These are phyloP conservation scores for Zelopaecilomyces penicillatus DNA, from an alignment of 2,329 filamentous ascomycete species.

Conservation along the genomic window DNA sequence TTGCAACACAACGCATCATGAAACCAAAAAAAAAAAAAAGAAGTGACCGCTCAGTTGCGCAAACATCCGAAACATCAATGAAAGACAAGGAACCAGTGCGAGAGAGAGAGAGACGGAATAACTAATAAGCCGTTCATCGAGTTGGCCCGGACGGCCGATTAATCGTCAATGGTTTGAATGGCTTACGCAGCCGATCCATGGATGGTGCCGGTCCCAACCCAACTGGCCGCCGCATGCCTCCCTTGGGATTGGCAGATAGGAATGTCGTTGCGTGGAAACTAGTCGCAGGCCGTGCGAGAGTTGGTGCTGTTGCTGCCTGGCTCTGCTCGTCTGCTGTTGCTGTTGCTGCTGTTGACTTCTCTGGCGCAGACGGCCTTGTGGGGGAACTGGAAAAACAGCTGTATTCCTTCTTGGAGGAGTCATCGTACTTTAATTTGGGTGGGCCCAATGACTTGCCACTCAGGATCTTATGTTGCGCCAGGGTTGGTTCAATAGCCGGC, in stretches of 20 bases:
- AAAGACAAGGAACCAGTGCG: no score
- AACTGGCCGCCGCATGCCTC: slow-evolving; percentile 35
- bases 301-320: slow-evolving; percentile 17
- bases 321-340: slow-evolving; percentile 10
- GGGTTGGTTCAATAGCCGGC: slow-evolving; percentile 20
- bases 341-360: slow-evolving; percentile 14
- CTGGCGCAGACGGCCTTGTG: slow-evolving; percentile 19
- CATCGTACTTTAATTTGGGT: slow-evolving; percentile 21
- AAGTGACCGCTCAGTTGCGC: no score
- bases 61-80: no score
- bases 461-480: slow-evolving; percentile 35
- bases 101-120: not conserved
- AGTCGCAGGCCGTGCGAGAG: slow-evolving; percentile 26
- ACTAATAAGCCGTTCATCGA: not conserved
- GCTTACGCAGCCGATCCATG: slow-evolving; percentile 43
- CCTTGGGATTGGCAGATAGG: slow-evolving; percentile 24
- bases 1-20: no score
- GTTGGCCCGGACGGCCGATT: slow-evolving; percentile 28
- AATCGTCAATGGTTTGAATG: slow-evolving; percentile 50
- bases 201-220: slow-evolving; percentile 38
- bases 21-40: no score
- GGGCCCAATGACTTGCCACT: slow-evolving; percentile 25
- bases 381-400: slow-evolving; percentile 52
- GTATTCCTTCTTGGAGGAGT: slow-evolving; percentile 38
- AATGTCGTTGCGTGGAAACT: slow-evolving; percentile 47